phyloP scores from a whole-genome alignment of 805 yeast genomes.

The Cyberlindnera bimundalis region DNA sequence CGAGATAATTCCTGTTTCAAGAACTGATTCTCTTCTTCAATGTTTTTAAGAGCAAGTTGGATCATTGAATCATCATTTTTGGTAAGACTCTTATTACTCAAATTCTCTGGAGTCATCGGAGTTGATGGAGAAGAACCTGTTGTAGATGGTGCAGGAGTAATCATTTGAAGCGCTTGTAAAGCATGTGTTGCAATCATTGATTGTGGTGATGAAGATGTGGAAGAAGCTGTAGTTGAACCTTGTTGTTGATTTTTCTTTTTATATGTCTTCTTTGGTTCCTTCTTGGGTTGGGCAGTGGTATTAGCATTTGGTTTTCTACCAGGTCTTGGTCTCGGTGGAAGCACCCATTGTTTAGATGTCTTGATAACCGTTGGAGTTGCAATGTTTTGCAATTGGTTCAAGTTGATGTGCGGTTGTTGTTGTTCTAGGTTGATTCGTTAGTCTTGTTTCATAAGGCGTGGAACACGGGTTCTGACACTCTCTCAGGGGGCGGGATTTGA shows the following conservation, averaged over 20 bases:
- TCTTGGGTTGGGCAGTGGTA: slow-evolving; percentile 61
- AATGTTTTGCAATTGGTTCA: slow-evolving; percentile 15
- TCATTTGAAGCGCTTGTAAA: slow-evolving; percentile 11
- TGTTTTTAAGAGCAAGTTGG: slow-evolving; percentile 38
- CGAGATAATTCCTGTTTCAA: slow-evolving; percentile 42
- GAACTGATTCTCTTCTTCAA: slow-evolving; percentile 43
- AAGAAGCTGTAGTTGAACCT: not conserved
- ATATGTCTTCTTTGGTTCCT: slow-evolving; percentile 18
- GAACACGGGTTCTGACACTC: too few species aligned
- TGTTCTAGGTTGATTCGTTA: slow-evolving; percentile 1
- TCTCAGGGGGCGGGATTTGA: too few species aligned
- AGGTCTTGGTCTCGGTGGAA: slow-evolving; percentile 81
- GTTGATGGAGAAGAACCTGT: slow-evolving; percentile 11
- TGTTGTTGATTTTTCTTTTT: slow-evolving; percentile 15
- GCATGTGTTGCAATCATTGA: not conserved
- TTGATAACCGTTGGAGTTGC: slow-evolving; percentile 33
- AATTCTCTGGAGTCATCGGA: slow-evolving; percentile 25
- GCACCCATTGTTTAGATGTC: slow-evolving; percentile 77
- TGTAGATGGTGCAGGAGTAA: slow-evolving; percentile 11
- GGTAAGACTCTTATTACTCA: not conserved
- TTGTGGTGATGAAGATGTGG: slow-evolving; percentile 8
- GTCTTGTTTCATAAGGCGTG: too few species aligned
- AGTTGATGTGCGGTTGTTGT: slow-evolving; percentile 6
- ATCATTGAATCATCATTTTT: slow-evolving; percentile 13
- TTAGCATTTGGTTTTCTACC: slow-evolving; percentile 67